Percentiles rank a stretch among this genome's conserved stretches.
These are phyloP conservation scores for Rhizopus arrhizus DNA, from an alignment of 371 early-diverging fungal genomes.

Conservation along the genomic window DNA sequence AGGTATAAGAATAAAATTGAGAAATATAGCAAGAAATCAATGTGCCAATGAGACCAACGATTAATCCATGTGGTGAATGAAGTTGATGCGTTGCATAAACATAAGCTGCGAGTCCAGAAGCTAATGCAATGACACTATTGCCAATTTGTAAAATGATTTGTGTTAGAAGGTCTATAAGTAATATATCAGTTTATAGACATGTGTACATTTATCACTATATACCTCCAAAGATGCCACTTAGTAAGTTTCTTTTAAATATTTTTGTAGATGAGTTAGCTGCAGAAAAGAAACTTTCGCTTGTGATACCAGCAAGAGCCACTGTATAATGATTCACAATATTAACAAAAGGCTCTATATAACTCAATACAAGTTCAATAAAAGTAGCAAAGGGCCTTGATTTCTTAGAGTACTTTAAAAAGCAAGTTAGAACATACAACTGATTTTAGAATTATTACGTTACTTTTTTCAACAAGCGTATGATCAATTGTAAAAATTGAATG, in stretches of 20 bases:
- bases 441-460: constrained; percentile 25
- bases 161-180: constrained; percentile 54
- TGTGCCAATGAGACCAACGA: constrained; percentile 65
- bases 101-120: constrained; percentile 66
- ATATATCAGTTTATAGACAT: background rate
- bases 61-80: constrained; percentile 69
- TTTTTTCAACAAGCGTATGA: constrained; percentile 50
- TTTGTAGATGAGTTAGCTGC: constrained; percentile 68
- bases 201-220: constrained; percentile 5
- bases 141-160: constrained; percentile 58
- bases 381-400: constrained; percentile 31
- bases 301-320: constrained; percentile 71
- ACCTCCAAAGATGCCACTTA: constrained; percentile 69
- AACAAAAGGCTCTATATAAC: constrained; percentile 52
- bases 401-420: constrained; percentile 31
- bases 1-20: constrained; percentile 68
- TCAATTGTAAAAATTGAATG: constrained; percentile 58
- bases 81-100: constrained; percentile 67
- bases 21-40: constrained; percentile 71
- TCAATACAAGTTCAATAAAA: constrained; percentile 27
- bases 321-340: constrained; percentile 73
- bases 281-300: constrained; percentile 63
- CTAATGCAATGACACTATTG: constrained; percentile 55
- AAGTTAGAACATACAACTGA: background rate
- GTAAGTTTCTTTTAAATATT: constrained; percentile 72